Percentiles rank a stretch among this genome's conserved stretches.
Evolutionary conservation across 257 asterid species (phyloP).

Genomic region (Anisodus acutangulus): DNA sequence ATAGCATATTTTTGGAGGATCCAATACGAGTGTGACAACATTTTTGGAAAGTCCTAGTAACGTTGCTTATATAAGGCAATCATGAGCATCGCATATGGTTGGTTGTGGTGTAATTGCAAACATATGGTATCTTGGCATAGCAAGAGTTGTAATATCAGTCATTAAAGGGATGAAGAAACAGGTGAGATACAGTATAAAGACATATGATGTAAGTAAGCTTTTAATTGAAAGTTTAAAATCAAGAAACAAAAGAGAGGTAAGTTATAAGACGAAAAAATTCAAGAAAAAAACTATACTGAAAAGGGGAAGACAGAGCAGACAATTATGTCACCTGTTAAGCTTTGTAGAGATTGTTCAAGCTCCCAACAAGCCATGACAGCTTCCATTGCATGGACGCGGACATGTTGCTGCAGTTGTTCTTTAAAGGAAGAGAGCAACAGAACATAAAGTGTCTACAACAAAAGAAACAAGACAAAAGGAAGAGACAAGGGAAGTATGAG

Average conservation of each 20-base stretch:
- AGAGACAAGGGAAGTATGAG: constrained; percentile 39
- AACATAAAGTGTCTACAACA: constrained; percentile 84
- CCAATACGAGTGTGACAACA: not conserved
- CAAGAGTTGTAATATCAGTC: not conserved
- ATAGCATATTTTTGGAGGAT: not conserved
- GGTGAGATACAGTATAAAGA: not conserved
- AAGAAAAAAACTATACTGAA: not conserved
- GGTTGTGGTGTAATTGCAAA: not conserved
- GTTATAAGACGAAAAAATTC: not conserved
- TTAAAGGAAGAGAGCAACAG: constrained; percentile 90
- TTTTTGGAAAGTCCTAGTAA: not conserved
- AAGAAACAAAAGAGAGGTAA: not conserved
- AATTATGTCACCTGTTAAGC: constrained; percentile 72
- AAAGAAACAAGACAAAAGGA: constrained; percentile 27
- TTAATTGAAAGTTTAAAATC: not conserved
- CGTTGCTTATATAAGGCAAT: too few species aligned
- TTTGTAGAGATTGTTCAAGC: constrained; percentile 97
- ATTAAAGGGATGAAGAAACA: not conserved
- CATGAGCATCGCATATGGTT: too few species aligned
- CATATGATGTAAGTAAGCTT: not conserved
- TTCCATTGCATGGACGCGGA: constrained; percentile 99
- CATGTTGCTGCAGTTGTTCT: constrained; percentile 98
- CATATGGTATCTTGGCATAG: not conserved
- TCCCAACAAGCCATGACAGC: constrained; percentile 99
- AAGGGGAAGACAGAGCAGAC: not conserved